phyloP scores from a whole-genome alignment of 257 asterid species.

The Verbascum thapsus region DNA sequence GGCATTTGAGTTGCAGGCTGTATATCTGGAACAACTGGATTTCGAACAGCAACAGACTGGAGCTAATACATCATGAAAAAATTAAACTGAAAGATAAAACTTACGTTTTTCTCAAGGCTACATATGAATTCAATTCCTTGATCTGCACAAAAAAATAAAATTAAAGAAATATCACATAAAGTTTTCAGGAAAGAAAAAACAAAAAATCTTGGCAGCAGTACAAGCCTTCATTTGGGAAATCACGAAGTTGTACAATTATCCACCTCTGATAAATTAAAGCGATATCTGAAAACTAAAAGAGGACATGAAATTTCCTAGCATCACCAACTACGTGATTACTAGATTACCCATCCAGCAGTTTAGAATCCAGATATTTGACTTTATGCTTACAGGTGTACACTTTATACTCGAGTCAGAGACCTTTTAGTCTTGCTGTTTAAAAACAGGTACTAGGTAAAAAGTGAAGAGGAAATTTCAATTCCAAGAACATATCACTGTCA shows the following conservation, averaged over 20 bases:
- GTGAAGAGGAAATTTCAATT: slow-evolving; percentile 6
- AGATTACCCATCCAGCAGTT: slow-evolving; percentile 9
- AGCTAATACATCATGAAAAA: slow-evolving; percentile 15
- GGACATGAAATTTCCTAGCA: background rate
- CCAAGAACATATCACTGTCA: background rate
- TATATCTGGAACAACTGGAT: slow-evolving; percentile 7
- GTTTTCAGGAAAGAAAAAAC: slow-evolving; percentile 2
- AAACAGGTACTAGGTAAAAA: slow-evolving; percentile 2
- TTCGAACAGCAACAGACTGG: slow-evolving; percentile 10
- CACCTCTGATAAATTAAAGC: slow-evolving; percentile 15
- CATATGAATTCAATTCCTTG: slow-evolving; percentile 93
- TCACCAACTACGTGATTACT: slow-evolving; percentile 7
- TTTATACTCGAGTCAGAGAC: slow-evolving; percentile 3
- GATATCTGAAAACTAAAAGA: slow-evolving; percentile 11
- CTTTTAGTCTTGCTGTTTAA: too few relatives aligned
- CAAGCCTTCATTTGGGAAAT: slow-evolving; percentile 18
- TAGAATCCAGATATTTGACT: slow-evolving; percentile 19
- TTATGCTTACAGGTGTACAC: background rate
- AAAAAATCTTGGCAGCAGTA: background rate
- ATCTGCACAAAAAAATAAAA: slow-evolving; percentile 56
- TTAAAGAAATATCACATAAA: background rate
- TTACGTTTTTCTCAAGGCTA: slow-evolving; percentile 94
- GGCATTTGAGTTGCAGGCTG: slow-evolving; percentile 10
- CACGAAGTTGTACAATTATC: slow-evolving; percentile 16
- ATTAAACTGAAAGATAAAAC: slow-evolving; percentile 36